Evolutionary conservation across 371 early-diverging fungal species (phyloP).

Genomic region (Zancudomyces culisetae): DNA sequence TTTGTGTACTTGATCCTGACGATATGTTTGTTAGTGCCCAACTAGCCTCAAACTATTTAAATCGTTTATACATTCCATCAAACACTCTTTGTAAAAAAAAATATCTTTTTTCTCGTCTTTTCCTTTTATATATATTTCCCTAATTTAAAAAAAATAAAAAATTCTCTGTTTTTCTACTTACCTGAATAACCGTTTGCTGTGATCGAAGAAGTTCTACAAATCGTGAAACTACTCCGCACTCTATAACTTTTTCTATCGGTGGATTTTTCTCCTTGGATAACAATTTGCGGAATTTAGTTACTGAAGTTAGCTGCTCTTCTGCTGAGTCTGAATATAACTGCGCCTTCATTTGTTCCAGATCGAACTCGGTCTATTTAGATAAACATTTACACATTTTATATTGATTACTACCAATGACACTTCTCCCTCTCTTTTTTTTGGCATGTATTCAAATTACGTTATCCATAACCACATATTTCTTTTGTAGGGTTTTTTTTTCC

Average conservation of each 20-base stretch:
- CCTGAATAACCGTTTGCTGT: slow-evolving; percentile 58
- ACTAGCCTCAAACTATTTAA: slow-evolving; percentile 99
- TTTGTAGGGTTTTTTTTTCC: too few relatives aligned
- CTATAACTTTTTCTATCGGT: slow-evolving; percentile 95
- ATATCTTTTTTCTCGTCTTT: too few relatives aligned
- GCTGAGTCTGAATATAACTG: slow-evolving; percentile 42
- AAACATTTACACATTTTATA: too few relatives aligned
- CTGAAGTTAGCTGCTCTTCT: slow-evolving; percentile 68
- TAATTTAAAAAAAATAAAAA: too few relatives aligned
- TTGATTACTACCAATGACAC: too few relatives aligned
- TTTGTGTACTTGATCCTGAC: slow-evolving; percentile 93
- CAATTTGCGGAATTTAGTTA: slow-evolving; percentile 85
- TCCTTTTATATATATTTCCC: too few relatives aligned
- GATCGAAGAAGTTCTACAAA: slow-evolving; percentile 87
- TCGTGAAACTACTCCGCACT: slow-evolving; percentile 80
- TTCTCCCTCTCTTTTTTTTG: too few relatives aligned
- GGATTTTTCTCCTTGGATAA: slow-evolving; percentile 96
- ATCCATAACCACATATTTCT: too few relatives aligned
- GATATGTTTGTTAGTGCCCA: slow-evolving; percentile 99
- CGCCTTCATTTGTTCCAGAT: slow-evolving; percentile 16
- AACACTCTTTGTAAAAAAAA: too few relatives aligned
- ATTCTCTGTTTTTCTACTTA: too few relatives aligned
- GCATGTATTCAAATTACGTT: too few relatives aligned
- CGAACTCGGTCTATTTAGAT: background rate
- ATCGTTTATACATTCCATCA: too few relatives aligned